A percentile compares a stretch with the other conserved stretches of the same genome.
These are phyloP conservation scores for Mycena belliarum DNA, from an alignment of 768 basidiomycete genomes.

Conservation along the genomic window DNA sequence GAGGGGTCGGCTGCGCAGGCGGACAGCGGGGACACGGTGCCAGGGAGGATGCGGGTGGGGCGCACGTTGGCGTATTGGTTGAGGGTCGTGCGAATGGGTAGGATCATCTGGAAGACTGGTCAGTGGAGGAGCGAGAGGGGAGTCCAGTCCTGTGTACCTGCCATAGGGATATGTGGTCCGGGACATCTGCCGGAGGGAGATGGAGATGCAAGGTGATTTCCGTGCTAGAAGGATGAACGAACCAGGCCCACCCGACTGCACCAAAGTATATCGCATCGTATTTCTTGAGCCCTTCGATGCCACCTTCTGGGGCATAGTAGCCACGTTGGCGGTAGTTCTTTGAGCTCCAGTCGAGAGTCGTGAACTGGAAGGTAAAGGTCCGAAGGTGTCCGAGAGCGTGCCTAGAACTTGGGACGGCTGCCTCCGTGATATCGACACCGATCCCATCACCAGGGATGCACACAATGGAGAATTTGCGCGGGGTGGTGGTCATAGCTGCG, in stretches of 20 bases:
- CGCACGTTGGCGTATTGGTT: conserved; percentile 53
- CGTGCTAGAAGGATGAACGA: neutral
- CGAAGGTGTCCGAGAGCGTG: conserved; percentile 42
- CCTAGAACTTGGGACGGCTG: conserved; percentile 48
- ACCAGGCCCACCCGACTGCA: conserved; percentile 34
- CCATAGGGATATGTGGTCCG: conserved; percentile 62
- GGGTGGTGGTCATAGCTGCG: neutral
- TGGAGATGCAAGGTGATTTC: neutral
- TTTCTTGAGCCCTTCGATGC: conserved; percentile 38
- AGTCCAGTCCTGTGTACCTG: conserved; percentile 28
- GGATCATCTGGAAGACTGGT: conserved; percentile 23
- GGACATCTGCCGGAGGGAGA: conserved; percentile 31
- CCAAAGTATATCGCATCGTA: conserved; percentile 53
- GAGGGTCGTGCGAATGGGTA: conserved; percentile 52
- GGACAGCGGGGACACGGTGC: conserved; percentile 48
- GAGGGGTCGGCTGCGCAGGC: conserved; percentile 39
- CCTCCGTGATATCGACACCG: conserved; percentile 52
- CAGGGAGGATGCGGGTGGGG: conserved; percentile 50
- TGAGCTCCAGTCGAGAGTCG: conserved; percentile 48
- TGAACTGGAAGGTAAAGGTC: conserved; percentile 44
- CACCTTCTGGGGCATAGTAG: conserved; percentile 46
- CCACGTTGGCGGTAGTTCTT: conserved; percentile 49
- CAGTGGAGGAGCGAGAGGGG: neutral
- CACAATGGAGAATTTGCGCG: conserved; percentile 39
- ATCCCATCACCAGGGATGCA: conserved; percentile 57